Percentiles rank a stretch among this genome's conserved stretches.
phyloP scores from a whole-genome alignment of 73 alveolate genomes.

The Vitrella brassicaformis region DNA sequence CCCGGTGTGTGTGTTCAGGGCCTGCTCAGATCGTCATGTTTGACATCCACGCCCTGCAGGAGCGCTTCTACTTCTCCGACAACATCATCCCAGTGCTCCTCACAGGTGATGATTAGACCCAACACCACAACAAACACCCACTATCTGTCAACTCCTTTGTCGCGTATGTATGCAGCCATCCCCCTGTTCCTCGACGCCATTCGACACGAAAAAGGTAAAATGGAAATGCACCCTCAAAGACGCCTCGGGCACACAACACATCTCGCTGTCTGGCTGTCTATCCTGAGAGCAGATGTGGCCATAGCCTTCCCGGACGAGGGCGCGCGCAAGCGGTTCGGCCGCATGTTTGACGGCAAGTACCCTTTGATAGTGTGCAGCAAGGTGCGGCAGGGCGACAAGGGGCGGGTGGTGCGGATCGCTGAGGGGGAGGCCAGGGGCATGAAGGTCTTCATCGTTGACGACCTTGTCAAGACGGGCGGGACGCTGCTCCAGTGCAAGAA shows the following conservation, averaged over 20 bases:
- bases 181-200: conserved; percentile 23
- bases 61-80: conserved; percentile 24
- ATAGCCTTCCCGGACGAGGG: conserved; percentile 37
- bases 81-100: conserved; percentile 25
- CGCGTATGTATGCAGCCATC: too few relatives aligned
- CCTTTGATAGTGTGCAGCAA: too few relatives aligned
- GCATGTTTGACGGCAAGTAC: too few relatives aligned
- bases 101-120: too few relatives aligned
- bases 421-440: conserved; percentile 28
- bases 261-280: too few relatives aligned
- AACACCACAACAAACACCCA: too few relatives aligned
- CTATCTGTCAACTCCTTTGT: too few relatives aligned
- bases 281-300: conserved; percentile 15
- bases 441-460: conserved; percentile 28
- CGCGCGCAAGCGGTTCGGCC: conserved; percentile 29
- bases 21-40: conserved; percentile 21
- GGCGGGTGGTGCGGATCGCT: conserved; percentile 17
- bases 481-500: neutral
- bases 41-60: conserved; percentile 29
- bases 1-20: conserved; percentile 7
- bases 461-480: conserved; percentile 15
- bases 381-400: conserved; percentile 30
- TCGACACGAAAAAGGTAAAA: too few relatives aligned
- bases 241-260: too few relatives aligned
- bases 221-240: too few relatives aligned